phyloP scores from a whole-genome alignment of 495 filamentous ascomycete genomes.

The Paragyromitra xinjiangensis region DNA sequence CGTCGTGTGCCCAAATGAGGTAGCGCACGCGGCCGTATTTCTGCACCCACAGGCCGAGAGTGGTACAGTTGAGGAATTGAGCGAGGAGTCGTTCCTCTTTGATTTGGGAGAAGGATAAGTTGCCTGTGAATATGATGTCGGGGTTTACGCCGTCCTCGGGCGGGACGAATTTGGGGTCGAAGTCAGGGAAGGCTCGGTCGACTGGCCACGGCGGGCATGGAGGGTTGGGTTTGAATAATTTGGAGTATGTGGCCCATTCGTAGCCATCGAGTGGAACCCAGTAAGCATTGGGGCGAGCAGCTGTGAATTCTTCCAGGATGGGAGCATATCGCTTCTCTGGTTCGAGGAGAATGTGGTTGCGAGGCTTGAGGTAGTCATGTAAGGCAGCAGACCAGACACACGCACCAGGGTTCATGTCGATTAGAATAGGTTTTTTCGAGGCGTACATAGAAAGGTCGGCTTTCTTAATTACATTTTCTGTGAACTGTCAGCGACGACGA shows the following conservation, averaged over 20 bases:
- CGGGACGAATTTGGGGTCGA: slow-evolving; percentile 47
- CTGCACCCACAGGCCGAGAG: slow-evolving; percentile 66
- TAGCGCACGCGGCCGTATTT: slow-evolving; percentile 75
- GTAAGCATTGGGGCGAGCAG: slow-evolving; percentile 7
- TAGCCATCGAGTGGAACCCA: slow-evolving; percentile 50
- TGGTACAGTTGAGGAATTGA: slow-evolving; percentile 60
- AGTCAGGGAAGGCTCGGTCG: slow-evolving; percentile 28
- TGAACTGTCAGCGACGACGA: slow-evolving; percentile 2
- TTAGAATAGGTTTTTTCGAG: slow-evolving; percentile 61
- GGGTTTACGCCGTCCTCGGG: slow-evolving; percentile 45
- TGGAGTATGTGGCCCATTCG: slow-evolving; percentile 63
- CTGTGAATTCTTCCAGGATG: slow-evolving; percentile 67
- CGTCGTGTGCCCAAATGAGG: slow-evolving; percentile 68
- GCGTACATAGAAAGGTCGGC: slow-evolving; percentile 44
- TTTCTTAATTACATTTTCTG: slow-evolving; percentile 34
- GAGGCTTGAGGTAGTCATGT: slow-evolving; percentile 75
- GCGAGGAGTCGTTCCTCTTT: slow-evolving; percentile 43
- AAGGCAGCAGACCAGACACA: slow-evolving; percentile 80
- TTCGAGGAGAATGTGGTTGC: slow-evolving; percentile 82
- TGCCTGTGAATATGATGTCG: slow-evolving; percentile 57
- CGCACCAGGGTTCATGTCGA: slow-evolving; percentile 82
- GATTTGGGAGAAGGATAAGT: slow-evolving; percentile 58
- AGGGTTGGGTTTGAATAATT: slow-evolving; percentile 61
- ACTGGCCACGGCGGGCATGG: slow-evolving; percentile 14
- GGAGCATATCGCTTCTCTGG: slow-evolving; percentile 65